Evolutionary conservation across 2,329 filamentous ascomycete species (phyloP), one percentile per base, ranked within the genome.

Genomic region (Aspergillus brasiliensis): DNA sequence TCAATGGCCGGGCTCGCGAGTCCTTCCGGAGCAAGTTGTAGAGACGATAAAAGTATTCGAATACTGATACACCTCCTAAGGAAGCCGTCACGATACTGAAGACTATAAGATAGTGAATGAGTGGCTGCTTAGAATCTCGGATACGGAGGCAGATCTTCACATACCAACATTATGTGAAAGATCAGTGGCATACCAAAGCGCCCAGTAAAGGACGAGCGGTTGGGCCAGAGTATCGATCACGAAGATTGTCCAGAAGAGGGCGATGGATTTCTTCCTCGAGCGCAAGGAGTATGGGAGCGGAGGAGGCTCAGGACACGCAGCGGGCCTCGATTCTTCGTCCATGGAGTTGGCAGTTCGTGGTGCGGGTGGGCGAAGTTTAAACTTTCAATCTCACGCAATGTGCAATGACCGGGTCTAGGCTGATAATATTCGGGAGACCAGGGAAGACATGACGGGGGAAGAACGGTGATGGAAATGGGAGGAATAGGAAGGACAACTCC

Each of bases 181-280:
- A 62, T 78, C 74, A 8, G 84, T 83, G 62, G 78, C 79, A 63
- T 87, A 87, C 83, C 83, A 86, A 38, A 88, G 76, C 51, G 81
- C 78, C 76, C 84, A 88, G 74, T 88, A 88, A 2, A 88, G 77
- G 3, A 78, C 81, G 60, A 88, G 78, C 17, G 86, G 86, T 73
- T 86, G 83, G 58, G 77, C 81, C 60, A 86, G 76, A 53, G 82
- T 84, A 73, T 88, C 86, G 59, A 87, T 67, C 21, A 87, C 69
- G 58, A 87, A 85, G 42, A 88, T 70, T 0, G 76, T 75, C 85
- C 85, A 88, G 75, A 88, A 88, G 62, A 84, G 73, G 38, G 80
- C 75, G 62, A 88, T 86, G 34, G 80, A 77, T 72, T 80, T 82
- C 68, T 85, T 85, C 47, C 85, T 76, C 8, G 79, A 74, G 51